Evolutionary conservation across 2,329 filamentous ascomycete genomes (phyloP), one percentile per base, ranked within the genome.

Genomic region (Aspergillus clavatus): DNA sequence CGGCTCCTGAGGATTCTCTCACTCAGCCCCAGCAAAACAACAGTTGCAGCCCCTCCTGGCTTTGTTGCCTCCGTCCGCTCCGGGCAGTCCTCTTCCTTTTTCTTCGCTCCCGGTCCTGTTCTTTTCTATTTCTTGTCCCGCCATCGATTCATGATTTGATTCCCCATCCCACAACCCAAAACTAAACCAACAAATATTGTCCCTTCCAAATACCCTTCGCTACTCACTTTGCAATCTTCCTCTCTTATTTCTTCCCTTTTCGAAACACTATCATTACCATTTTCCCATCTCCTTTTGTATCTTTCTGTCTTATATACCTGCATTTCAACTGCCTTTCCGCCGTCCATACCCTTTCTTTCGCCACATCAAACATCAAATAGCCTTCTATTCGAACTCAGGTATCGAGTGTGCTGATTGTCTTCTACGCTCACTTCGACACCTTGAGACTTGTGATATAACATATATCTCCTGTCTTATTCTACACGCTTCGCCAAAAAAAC

Each of bases 11-110:
- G 31, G 31, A 35, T 46, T 47, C 45, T 42, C 38, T 42, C 45
- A 51, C 56, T 59, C 57, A 58, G 58, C 57, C 61, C 56, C 58
- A 64, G 49, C 48, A 45, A 42, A 47, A 46, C 37, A 42, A 56
- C 55, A 53, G 51, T 28, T 31, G 49, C 45, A 54, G 60, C 61
- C 62, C 61, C 53, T 57, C 53, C 53, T 48, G 47, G 12, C 36
- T 8, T 51, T 51, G 45, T 52, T 49, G 50, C 51, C 56, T 57
- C 58, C 57, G 55, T 58, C 57, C 53, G 44, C 50, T 54, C 51
- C 52, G 47, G 51, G 49, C 46, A 47, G 8, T 47, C 37, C 39
- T 35, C 45, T 41, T 52, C 45, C 42, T 52, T 54, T 50, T 50
- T 54, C 50, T 51, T 46, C 45, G 49, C 42, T 44, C 47, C 43